Evolutionary conservation across 306 rosid genomes (phyloP), one percentile per base, ranked within the genome.

Genomic region (Gynostemma pentaphyllum): DNA sequence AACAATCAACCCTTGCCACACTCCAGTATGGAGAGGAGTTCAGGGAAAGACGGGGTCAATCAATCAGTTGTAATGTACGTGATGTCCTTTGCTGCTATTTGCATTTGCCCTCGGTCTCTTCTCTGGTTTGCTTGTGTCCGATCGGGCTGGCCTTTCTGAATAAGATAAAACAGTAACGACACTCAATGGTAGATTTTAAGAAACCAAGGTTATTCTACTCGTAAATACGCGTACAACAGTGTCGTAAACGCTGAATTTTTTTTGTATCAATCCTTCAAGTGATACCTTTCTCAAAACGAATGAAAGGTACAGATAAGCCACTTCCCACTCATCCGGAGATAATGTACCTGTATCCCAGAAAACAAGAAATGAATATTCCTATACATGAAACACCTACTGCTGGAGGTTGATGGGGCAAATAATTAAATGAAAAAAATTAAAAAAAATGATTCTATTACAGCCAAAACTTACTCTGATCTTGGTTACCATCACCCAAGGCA

Each of bases 401-500:
- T n/a, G n/a, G n/a, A n/a, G n/a, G n/a, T n/a, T n/a, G n/a, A 2
- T 56, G 10, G 63, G 34, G 63, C 16, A 0, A 61, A 61, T 5
- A 60, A 36, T n/a, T n/a, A n/a, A n/a, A n/a, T n/a, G n/a, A n/a
- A n/a, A n/a, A n/a, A n/a, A n/a, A n/a, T n/a, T n/a, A n/a, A n/a
- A n/a, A n/a, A n/a, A n/a, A n/a, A n/a, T n/a, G n/a, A n/a, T n/a
- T n/a, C n/a, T n/a, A 26, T 39, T 40, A 7, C 11, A 26, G 54
- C 41, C 8, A 27, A 60, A 5, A 42, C 79, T 51, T 83, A 88
- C 94, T 85, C 30, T 74, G 90, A 80, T 88, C 99, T 73, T 81
- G 96, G 82, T 81, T 94, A 24, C 95, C 88, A 67, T 94, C 99
- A 63, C 99, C 99, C 82, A 94, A 78, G 64, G 99, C 99, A 47